Percentiles rank a stretch among this genome's conserved stretches.
phyloP scores from a whole-genome alignment of 208 protist genomes.

The Leishmania tropica region DNA sequence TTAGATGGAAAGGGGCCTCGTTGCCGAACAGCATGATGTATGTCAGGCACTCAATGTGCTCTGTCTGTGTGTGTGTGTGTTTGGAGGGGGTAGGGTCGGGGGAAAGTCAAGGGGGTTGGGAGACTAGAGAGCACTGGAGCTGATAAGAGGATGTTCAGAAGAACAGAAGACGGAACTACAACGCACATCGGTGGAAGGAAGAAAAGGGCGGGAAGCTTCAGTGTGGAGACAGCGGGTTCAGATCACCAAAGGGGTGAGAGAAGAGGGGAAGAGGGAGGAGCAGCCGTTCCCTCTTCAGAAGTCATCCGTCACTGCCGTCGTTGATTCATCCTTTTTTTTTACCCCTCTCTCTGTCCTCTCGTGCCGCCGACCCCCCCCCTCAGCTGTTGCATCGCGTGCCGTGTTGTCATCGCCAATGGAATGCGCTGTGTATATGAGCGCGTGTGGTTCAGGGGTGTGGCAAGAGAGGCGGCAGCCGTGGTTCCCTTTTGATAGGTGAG shows the following conservation, averaged over 20 bases:
- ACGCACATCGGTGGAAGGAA: not conserved
- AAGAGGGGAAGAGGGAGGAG: not conserved
- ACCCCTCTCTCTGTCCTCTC: not conserved
- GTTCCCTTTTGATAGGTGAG: not conserved
- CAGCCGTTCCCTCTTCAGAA: not conserved
- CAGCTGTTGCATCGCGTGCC: not conserved
- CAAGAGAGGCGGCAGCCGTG: not conserved
- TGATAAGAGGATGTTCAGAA: not conserved
- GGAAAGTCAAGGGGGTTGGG: not conserved
- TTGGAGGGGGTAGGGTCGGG: not conserved
- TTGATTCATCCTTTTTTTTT: not conserved
- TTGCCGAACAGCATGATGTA: constrained; percentile 59
- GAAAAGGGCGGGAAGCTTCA: not conserved
- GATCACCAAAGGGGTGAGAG: not conserved
- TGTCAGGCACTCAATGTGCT: not conserved
- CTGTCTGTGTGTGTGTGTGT: not conserved
- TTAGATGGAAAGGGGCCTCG: constrained; percentile 61
- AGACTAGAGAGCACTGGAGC: not conserved
- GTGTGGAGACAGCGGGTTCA: not conserved
- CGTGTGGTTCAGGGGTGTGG: not conserved
- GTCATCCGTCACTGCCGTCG: not conserved
- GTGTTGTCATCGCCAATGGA: not conserved
- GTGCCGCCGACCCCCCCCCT: not conserved
- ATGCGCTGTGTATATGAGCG: not conserved
- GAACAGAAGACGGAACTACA: not conserved